phyloP scores from a whole-genome alignment of 306 rosid genomes.

The Medicago arabica region DNA sequence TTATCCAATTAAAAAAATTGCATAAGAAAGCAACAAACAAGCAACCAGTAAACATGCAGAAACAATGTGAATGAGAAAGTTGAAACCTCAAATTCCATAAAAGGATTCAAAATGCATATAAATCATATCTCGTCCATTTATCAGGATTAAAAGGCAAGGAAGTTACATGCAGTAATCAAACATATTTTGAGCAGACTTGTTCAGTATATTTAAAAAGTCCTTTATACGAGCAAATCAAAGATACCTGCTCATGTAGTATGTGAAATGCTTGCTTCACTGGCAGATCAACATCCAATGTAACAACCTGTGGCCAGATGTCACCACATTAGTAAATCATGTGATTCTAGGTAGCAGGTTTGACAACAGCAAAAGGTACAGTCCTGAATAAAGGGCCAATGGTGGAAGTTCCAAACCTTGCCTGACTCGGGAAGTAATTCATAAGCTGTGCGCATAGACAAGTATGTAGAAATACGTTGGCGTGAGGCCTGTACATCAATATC shows the following conservation, averaged over 20 bases:
- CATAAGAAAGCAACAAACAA: conserved; percentile 39
- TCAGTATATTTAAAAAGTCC: conserved; percentile 13
- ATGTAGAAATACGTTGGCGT: conserved; percentile 74
- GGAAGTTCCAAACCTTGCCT: conserved; percentile 94
- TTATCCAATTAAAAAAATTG: conserved; percentile 43
- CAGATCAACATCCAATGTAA: conserved; percentile 83
- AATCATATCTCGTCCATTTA: conserved; percentile 16
- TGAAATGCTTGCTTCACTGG: conserved; percentile 99
- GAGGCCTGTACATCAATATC: conserved; percentile 85
- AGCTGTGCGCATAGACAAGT: conserved; percentile 75
- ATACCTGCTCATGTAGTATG: conserved; percentile 93
- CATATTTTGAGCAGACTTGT: conserved; percentile 12
- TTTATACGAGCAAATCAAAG: conserved; percentile 24
- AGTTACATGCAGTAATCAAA: conserved; percentile 28
- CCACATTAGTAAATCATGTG: conserved; percentile 31
- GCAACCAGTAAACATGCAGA: conserved; percentile 28
- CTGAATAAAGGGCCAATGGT: conserved; percentile 38
- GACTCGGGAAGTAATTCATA: conserved; percentile 99
- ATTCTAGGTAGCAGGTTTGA: conserved; percentile 24
- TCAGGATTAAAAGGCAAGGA: conserved; percentile 31
- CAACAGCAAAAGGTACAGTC: conserved; percentile 19
- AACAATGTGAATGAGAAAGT: conserved; percentile 23
- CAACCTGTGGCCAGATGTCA: conserved; percentile 66
- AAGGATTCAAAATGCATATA: conserved; percentile 31
- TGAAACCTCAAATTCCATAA: conserved; percentile 10